These are phyloP conservation scores for Hansenula lynferdii DNA, from an alignment of 1,139 yeast genomes.

Conservation along the genomic window DNA sequence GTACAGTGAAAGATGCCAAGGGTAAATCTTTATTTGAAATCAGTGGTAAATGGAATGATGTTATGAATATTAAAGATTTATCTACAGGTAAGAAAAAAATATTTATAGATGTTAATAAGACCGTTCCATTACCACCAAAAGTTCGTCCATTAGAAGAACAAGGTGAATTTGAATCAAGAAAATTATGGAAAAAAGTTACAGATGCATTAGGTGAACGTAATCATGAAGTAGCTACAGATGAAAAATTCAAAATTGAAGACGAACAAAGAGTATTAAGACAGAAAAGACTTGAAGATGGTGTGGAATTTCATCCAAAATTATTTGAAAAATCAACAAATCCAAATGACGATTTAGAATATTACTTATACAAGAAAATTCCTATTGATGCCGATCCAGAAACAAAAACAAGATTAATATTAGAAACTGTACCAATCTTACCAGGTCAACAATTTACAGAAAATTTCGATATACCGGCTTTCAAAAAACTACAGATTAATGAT, in stretches of 20 bases:
- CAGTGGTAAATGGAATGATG: conserved; percentile 91
- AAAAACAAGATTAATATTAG: conserved; percentile 51
- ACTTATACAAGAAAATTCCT: conserved; percentile 56
- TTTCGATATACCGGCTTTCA: conserved; percentile 65
- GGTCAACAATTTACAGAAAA: conserved; percentile 63
- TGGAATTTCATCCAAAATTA: conserved; percentile 73
- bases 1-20: conserved; percentile 51
- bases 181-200: conserved; percentile 77
- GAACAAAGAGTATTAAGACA: conserved; percentile 72
- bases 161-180: conserved; percentile 74
- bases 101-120: conserved; percentile 59
- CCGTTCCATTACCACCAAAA: conserved; percentile 51
- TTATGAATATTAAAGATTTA: conserved; percentile 62
- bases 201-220: conserved; percentile 72
- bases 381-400: conserved; percentile 40
- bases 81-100: conserved; percentile 39
- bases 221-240: conserved; percentile 81
- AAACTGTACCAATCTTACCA: conserved; percentile 70
- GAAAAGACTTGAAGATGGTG: conserved; percentile 71
- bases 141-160: conserved; percentile 81
- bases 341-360: conserved; percentile 50
- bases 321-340: conserved; percentile 44
- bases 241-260: conserved; percentile 81
- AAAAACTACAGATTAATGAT: conserved; percentile 32
- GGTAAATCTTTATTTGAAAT: conserved; percentile 60